These are phyloP conservation scores for Claviceps pazoutovae DNA, from an alignment of 2,329 filamentous ascomycete genomes.

Conservation along the genomic window DNA sequence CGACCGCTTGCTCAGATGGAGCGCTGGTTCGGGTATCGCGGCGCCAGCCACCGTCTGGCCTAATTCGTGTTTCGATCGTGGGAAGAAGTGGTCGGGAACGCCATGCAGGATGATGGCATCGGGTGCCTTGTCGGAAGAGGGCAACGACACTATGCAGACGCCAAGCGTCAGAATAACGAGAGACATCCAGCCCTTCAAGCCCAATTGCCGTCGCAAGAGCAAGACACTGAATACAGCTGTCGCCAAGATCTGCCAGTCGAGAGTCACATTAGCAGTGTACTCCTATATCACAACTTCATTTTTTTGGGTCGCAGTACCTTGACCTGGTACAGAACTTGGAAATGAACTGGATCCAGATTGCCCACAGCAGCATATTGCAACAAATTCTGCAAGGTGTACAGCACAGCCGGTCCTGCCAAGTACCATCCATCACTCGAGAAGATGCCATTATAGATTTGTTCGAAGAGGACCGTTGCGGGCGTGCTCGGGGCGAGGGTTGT, in stretches of 20 bases:
- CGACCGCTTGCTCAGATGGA: constrained; percentile 45
- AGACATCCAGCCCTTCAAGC: constrained; percentile 63
- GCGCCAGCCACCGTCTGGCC: constrained; percentile 34
- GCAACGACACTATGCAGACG: constrained; percentile 74
- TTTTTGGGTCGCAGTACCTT: constrained; percentile 39
- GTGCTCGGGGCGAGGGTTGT: constrained; percentile 63
- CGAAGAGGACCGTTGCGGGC: constrained; percentile 65
- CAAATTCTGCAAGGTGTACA: constrained; percentile 90
- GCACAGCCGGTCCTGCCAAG: constrained; percentile 69
- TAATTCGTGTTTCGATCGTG: constrained; percentile 64
- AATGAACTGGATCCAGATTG: constrained; percentile 83
- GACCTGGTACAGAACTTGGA: constrained; percentile 85
- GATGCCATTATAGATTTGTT: constrained; percentile 64
- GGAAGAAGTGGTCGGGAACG: constrained; percentile 55
- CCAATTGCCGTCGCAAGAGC: constrained; percentile 58
- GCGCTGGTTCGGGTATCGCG: constrained; percentile 7
- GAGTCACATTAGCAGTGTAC: not conserved
- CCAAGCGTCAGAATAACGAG: constrained; percentile 68
- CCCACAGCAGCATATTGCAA: constrained; percentile 84
- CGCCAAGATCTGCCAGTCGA: constrained; percentile 51
- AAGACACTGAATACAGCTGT: constrained; percentile 77
- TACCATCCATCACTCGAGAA: constrained; percentile 93
- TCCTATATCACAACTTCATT: not conserved
- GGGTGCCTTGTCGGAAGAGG: constrained; percentile 40
- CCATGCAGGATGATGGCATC: constrained; percentile 48